Percentiles rank a stretch among this genome's conserved stretches.
Evolutionary conservation across 1,139 yeast genomes (phyloP).

Genomic region (Meyerozyma athensensis): DNA sequence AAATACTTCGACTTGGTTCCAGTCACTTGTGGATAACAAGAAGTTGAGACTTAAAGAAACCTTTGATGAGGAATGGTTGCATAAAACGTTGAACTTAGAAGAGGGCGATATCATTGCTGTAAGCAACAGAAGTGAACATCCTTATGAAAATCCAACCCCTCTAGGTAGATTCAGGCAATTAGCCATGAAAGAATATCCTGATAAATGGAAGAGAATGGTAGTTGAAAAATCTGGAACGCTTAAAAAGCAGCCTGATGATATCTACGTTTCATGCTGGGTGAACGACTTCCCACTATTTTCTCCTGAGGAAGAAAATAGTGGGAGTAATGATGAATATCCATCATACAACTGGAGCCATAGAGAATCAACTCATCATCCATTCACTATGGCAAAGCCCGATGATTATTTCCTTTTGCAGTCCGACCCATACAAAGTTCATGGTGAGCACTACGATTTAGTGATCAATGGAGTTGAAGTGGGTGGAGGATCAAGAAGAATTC

Average conservation of each 20-base stretch:
- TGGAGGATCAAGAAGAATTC: constrained; percentile 96
- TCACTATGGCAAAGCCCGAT: constrained; percentile 78
- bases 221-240: constrained; percentile 12
- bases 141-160: constrained; percentile 95
- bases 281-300: constrained; percentile 86
- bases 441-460: constrained; percentile 94
- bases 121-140: constrained; percentile 57
- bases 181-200: constrained; percentile 52
- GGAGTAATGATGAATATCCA: constrained; percentile 45
- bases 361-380: constrained; percentile 91
- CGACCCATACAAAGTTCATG: constrained; percentile 64
- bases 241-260: constrained; percentile 16
- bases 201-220: constrained; percentile 44
- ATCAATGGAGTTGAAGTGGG: constrained; percentile 94
- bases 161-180: constrained; percentile 81
- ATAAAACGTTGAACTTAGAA: constrained; percentile 33
- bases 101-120: constrained; percentile 76
- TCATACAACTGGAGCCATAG: constrained; percentile 42
- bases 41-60: constrained; percentile 16
- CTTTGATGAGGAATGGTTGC: constrained; percentile 22
- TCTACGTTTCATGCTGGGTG: constrained; percentile 79
- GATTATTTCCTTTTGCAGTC: constrained; percentile 56
- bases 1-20: constrained; percentile 41
- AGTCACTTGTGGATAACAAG: constrained; percentile 27
- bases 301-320: constrained; percentile 47